Evolutionary conservation across 805 yeast genomes (phyloP).

Genomic region (Dipodascopsis uninucleata): DNA sequence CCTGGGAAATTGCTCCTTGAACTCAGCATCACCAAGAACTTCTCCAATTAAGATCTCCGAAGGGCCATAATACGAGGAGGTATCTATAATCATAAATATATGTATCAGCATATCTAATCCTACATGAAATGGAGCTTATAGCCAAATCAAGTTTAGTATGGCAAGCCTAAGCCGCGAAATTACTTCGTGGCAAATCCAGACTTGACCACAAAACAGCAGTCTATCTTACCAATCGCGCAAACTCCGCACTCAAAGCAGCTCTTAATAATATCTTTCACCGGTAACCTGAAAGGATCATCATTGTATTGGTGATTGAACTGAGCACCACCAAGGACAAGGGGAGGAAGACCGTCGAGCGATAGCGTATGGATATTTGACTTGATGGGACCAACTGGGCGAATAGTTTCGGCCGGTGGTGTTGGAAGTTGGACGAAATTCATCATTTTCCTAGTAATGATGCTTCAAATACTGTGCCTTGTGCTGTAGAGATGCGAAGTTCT

Average conservation of each 20-base stretch:
- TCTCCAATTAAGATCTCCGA: slow-evolving; percentile 72
- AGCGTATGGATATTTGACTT: slow-evolving; percentile 8
- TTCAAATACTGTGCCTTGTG: no score
- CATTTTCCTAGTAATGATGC: no score
- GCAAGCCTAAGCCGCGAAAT: no score
- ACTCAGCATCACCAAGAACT: slow-evolving; percentile 46
- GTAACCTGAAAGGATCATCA: slow-evolving; percentile 58
- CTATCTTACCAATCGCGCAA: slow-evolving; percentile 50
- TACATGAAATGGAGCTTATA: no score
- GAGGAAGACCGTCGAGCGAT: slow-evolving; percentile 32
- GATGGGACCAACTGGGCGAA: slow-evolving; percentile 11
- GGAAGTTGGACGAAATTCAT: slow-evolving; percentile 8
- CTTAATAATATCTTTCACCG: slow-evolving; percentile 54
- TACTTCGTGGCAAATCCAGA: no score
- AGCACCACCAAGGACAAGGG: slow-evolving; percentile 81
- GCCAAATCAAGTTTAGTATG: no score
- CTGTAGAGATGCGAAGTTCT: no score
- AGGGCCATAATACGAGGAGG: slow-evolving; percentile 91
- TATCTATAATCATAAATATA: slow-evolving; percentile 47
- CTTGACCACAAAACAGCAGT: neutral
- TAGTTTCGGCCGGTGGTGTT: slow-evolving; percentile 19
- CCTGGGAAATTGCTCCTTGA: slow-evolving; percentile 47
- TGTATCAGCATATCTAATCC: neutral
- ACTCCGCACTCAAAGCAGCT: slow-evolving; percentile 65
- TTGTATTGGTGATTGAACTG: slow-evolving; percentile 79